These are phyloP conservation scores for Euphorbia pulcherrima DNA, from an alignment of 345 rosid genomes.

Conservation along the genomic window DNA sequence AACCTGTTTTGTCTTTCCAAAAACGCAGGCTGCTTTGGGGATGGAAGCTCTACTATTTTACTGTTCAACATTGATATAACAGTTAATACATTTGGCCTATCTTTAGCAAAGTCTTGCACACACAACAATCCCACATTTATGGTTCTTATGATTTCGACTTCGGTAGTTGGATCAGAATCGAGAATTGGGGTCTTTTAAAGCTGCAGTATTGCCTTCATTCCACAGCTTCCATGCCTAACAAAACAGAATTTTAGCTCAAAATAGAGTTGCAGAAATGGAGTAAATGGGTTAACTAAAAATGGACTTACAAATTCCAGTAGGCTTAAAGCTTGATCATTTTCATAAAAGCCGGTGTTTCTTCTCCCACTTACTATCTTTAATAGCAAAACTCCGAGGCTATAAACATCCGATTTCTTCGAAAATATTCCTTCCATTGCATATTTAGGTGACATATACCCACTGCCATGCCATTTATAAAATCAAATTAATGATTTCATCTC, in stretches of 20 bases:
- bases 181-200: neutral
- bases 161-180: neutral
- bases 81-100: slow-evolving; percentile 11
- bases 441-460: slow-evolving; percentile 22
- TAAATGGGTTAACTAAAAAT: neutral
- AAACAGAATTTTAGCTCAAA: neutral
- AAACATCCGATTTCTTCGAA: slow-evolving; percentile 20
- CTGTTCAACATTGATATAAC: slow-evolving; percentile 15
- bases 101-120: slow-evolving; percentile 14
- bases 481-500: neutral
- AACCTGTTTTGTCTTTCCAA: neutral
- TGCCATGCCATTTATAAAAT: neutral
- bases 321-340: slow-evolving; percentile 2
- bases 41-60: slow-evolving; percentile 15
- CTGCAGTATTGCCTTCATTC: slow-evolving; percentile 6
- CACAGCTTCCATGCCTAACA: slow-evolving; percentile 20
- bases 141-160: slow-evolving; percentile 9
- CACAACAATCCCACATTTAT: slow-evolving; percentile 19
- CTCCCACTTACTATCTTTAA: slow-evolving; percentile 18
- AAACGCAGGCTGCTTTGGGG: slow-evolving; percentile 12
- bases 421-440: slow-evolving; percentile 19
- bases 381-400: slow-evolving; percentile 18
- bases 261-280: neutral
- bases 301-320: slow-evolving; percentile 16
- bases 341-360: slow-evolving; percentile 7